Evolutionary conservation across 208 protist species (phyloP), one percentile per base, ranked within the genome.

Genomic region (Polymyxa betae): DNA sequence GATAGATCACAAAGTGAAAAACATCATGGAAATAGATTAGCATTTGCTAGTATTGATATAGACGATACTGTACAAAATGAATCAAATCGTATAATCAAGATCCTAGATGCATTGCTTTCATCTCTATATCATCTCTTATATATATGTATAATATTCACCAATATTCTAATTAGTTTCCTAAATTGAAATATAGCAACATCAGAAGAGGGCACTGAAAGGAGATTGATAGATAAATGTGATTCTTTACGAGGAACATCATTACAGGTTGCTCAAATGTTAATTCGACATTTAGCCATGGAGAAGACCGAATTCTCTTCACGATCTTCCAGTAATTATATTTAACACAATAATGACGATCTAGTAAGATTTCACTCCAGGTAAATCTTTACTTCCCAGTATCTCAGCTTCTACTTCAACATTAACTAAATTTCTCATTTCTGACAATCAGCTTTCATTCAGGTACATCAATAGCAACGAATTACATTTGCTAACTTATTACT

Each of bases 101-200:
- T 82, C 72, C 40, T 82, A 12, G 72, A 82, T 43, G 16, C 35
- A 35, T n/a, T 82, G 72, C 72, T 82, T 5, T 45, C 72, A n/a
- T 82, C 72, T 12, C 5, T 43, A 5, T 82, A 82, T 82, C n/a
- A 82, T n/a, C 5, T 82, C 16, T 82, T n/a, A 12, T 82, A 82
- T 82, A 45, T 82, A 5, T 5, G 72, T 82, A 5, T 20, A n/a
- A 5, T 5, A 5, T 12, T 40, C n/a, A 35, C 72, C 49, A 5
- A 24, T 60, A 20, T 40, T 5, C 35, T 5, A 5, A 5, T 20
- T 35, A 5, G 72, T 35, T n/a, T 16, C 72, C 72, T 43, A n/a
- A 82, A 5, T 12, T n/a, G 16, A 5, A 82, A 38, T 82, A 5
- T 12, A 43, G 35, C 16, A 35, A 43, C 10, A 5, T 35, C 16